Evolutionary conservation across 306 rosid genomes (phyloP), one percentile per base, ranked within the genome.

Genomic region (Gastrolobium villosum): DNA sequence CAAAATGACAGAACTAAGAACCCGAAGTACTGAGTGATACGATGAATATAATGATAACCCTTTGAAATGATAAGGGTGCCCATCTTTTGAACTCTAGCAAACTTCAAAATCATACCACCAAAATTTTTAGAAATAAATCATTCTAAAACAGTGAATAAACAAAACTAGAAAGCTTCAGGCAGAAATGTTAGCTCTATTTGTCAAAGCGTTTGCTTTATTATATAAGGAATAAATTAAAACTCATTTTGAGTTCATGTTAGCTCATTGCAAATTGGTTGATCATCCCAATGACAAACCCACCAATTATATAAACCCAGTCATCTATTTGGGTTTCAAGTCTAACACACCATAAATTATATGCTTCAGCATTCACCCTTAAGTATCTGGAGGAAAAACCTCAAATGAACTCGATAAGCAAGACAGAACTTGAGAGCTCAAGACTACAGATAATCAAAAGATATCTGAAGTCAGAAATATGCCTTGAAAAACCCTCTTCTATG

Each of bases 381-480:
- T 65, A 82, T 68, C 80, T 59, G 69, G 72, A 80, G 80, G 83
- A 79, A 84, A 66, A 10, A 64, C 74, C 85, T 81, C 79, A 81
- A 79, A 71, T 54, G 77, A 81, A 73, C 78, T 70, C 83, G 84
- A 75, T 36, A 65, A 76, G 82, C 70, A 80, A 73, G 75, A 83
- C 62, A 83, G 62, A 86, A 81, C 82, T 70, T 70, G 54, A 78
- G 69, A 86, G 84, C 86, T 62, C 55, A 78, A 53, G 73, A 72
- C 79, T 76, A 56, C 85, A 76, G 75, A 63, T 77, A 62, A 34
- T 79, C 78, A 61, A 61, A 80, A 62, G 87, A 80, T 66, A 79
- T 78, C 81, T 77, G 79, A 70, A 75, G 81, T 79, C 86, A 74
- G 71, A 40, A 76, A 65, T 64, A 70, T 70, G 88, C 84, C 86